These are phyloP conservation scores for Solanum appendiculatum DNA, from an alignment of 257 asterid genomes.

Conservation along the genomic window DNA sequence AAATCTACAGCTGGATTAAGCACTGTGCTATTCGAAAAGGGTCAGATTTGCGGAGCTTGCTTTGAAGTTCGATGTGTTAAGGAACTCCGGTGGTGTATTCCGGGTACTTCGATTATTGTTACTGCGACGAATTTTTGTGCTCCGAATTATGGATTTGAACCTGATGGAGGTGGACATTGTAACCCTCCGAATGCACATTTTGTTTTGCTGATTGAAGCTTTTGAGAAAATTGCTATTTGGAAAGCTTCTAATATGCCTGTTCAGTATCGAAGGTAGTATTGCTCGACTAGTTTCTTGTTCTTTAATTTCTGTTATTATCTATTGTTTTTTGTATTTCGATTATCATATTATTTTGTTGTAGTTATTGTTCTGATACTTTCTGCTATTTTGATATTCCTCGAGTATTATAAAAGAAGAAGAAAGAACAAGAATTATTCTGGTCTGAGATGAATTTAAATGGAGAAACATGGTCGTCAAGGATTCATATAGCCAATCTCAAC, in stretches of 20 bases:
- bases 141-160: conserved; percentile 68
- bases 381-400: too few species aligned
- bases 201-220: conserved; percentile 78
- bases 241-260: conserved; percentile 86
- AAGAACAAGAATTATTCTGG: too few species aligned
- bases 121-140: conserved; percentile 99
- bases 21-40: conserved; percentile 61
- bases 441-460: background rate
- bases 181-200: conserved; percentile 89
- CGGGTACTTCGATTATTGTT: conserved; percentile 79
- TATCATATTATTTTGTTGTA: background rate
- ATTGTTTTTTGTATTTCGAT: background rate
- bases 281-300: background rate
- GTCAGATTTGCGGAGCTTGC: conserved; percentile 99
- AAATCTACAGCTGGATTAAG: conserved; percentile 91
- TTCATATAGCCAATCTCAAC: background rate
- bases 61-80: conserved; percentile 76
- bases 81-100: conserved; percentile 92
- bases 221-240: conserved; percentile 95
- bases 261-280: conserved; percentile 46
- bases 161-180: conserved; percentile 89
- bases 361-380: background rate
- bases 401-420: too few species aligned
- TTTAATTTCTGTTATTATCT: background rate
- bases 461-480: background rate